A percentile compares a stretch with the other conserved stretches of the same genome.
These are phyloP conservation scores for Ophiosphaerella herpotricha DNA, from an alignment of 2,329 filamentous ascomycete species.

Conservation along the genomic window DNA sequence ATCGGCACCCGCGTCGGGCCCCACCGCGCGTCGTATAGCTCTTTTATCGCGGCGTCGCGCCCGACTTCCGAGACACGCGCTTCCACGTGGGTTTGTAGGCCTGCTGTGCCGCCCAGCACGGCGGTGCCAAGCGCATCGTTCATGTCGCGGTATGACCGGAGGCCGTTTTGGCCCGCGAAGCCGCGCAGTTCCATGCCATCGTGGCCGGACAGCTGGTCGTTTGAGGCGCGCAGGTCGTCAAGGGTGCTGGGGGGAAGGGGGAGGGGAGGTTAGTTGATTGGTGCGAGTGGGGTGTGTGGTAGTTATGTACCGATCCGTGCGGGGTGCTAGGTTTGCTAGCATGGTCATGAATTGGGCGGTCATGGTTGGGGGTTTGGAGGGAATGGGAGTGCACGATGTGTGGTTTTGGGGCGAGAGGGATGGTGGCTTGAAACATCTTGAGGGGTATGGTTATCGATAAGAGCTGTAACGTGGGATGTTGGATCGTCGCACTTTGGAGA, in stretches of 20 bases:
- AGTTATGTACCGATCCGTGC: slow-evolving; percentile 10
- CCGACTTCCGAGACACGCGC: slow-evolving; percentile 5
- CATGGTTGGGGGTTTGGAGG: slow-evolving; percentile 2
- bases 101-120: slow-evolving; percentile 5
- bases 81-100: slow-evolving; percentile 3
- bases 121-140: slow-evolving; percentile 13
- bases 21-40: slow-evolving; percentile 15
- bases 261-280: not conserved
- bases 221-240: slow-evolving; percentile 11
- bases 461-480: too few species aligned
- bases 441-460: too few species aligned
- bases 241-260: slow-evolving; percentile 4
- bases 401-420: too few species aligned
- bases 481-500: too few species aligned
- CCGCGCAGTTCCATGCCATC: slow-evolving; percentile 22
- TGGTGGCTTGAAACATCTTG: too few species aligned
- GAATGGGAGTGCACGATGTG: too few species aligned
- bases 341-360: slow-evolving; percentile 16
- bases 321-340: slow-evolving; percentile 16
- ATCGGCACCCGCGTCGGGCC: slow-evolving; percentile 15
- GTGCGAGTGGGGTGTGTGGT: not conserved
- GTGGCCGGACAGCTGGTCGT: slow-evolving; percentile 15
- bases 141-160: slow-evolving; percentile 14
- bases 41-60: slow-evolving; percentile 7
- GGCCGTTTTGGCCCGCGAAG: slow-evolving; percentile 9